Percentiles rank a stretch among this genome's conserved stretches.
Evolutionary conservation across 1,139 yeast species (phyloP).

Genomic region (Nakaseomyces uthaithaninus): DNA sequence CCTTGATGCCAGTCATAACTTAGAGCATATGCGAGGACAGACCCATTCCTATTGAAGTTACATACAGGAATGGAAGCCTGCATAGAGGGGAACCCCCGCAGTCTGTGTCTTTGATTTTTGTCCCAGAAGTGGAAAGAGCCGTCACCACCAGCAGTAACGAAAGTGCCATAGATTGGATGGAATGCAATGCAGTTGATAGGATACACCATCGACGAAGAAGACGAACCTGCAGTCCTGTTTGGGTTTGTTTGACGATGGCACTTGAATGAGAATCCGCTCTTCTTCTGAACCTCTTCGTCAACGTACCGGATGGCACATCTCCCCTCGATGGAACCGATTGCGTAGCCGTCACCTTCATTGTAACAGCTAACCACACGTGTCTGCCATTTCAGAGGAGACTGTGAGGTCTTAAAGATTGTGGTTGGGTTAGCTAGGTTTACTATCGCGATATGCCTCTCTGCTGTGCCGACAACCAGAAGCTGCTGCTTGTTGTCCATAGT

Average conservation of each 20-base stretch:
- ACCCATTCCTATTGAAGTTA: constrained; percentile 75
- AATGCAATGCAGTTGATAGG: constrained; percentile 74
- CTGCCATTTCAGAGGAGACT: constrained; percentile 88
- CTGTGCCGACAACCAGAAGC: constrained; percentile 83
- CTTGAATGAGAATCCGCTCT: constrained; percentile 77
- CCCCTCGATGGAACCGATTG: constrained; percentile 90
- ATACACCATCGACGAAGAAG: constrained; percentile 48
- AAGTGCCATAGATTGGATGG: constrained; percentile 87
- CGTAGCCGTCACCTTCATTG: constrained; percentile 86
- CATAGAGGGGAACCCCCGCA: constrained; percentile 69
- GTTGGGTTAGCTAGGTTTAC: constrained; percentile 81
- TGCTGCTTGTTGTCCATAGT: constrained; percentile 80
- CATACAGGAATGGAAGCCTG: constrained; percentile 71
- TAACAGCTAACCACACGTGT: constrained; percentile 77
- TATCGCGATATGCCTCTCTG: constrained; percentile 74
- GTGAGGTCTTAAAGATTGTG: constrained; percentile 61
- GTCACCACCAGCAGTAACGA: constrained; percentile 91
- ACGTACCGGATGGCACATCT: constrained; percentile 94
- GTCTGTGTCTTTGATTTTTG: constrained; percentile 81
- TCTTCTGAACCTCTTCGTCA: constrained; percentile 69
- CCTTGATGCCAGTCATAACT: constrained; percentile 97
- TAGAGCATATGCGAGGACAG: constrained; percentile 82
- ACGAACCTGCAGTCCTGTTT: constrained; percentile 32
- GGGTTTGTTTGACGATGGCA: constrained; percentile 61
- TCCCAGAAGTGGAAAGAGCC: constrained; percentile 97